Percentiles rank a stretch among this genome's conserved stretches.
These are phyloP conservation scores for Talaromyces atroroseus DNA, from an alignment of 2,329 filamentous ascomycete species.

Conservation along the genomic window DNA sequence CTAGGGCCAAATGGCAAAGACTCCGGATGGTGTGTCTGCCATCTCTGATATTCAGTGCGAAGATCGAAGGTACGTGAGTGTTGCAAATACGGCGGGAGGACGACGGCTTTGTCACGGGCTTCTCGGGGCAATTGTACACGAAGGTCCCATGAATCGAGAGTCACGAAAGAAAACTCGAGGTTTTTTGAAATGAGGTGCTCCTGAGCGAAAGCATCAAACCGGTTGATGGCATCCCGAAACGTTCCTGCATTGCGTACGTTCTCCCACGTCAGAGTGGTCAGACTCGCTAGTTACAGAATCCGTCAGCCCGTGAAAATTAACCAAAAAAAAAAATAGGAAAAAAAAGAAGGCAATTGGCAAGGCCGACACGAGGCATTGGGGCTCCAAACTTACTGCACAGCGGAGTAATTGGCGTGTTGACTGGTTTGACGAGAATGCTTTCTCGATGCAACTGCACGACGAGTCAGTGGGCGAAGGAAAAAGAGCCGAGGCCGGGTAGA, in stretches of 20 bases:
- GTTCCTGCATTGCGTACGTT: slow-evolving; percentile 96
- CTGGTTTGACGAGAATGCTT: slow-evolving; percentile 93
- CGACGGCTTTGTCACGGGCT: slow-evolving; percentile 95
- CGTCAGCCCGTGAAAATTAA: slow-evolving; percentile 12
- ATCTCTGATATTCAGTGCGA: slow-evolving; percentile 94
- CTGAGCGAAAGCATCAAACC: slow-evolving; percentile 87
- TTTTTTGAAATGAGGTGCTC: slow-evolving; percentile 89
- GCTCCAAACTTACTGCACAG: slow-evolving; percentile 78
- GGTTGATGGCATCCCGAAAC: slow-evolving; percentile 93
- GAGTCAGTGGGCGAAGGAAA: slow-evolving; percentile 26
- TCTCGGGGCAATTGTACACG: slow-evolving; percentile 95
- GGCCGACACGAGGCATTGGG: slow-evolving; percentile 22
- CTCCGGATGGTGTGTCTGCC: slow-evolving; percentile 97
- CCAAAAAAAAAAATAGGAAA: neutral
- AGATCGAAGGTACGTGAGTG: slow-evolving; percentile 97
- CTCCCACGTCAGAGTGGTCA: slow-evolving; percentile 98
- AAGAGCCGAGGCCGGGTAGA: neutral
- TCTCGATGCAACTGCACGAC: slow-evolving; percentile 75
- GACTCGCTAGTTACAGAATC: slow-evolving; percentile 60
- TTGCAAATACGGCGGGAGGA: slow-evolving; percentile 92
- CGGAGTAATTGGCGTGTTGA: slow-evolving; percentile 97
- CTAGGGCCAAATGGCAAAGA: slow-evolving; percentile 94
- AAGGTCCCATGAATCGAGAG: slow-evolving; percentile 95
- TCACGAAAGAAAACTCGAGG: slow-evolving; percentile 96
- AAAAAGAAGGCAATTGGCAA: neutral